phyloP scores from a whole-genome alignment of 108 stramenopile species.

The Conticribra weissflogii region DNA sequence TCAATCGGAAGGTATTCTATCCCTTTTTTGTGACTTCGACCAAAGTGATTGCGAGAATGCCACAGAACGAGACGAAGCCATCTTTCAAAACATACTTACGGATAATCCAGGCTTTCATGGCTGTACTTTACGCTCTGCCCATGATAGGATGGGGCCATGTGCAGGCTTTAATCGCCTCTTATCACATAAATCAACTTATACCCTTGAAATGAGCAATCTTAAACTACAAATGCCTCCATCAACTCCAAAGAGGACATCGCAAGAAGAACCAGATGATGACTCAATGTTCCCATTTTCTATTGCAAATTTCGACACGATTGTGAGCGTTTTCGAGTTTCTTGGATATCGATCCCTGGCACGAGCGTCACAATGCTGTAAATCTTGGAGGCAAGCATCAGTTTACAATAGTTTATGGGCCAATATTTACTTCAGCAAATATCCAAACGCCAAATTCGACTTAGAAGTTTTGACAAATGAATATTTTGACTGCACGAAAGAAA shows the following conservation, averaged over 20 bases:
- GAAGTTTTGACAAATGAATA: not conserved
- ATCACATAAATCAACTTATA: slow-evolving; percentile 23
- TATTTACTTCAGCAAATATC: slow-evolving; percentile 41
- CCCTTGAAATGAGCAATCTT: too few relatives aligned
- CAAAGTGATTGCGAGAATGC: slow-evolving; percentile 12
- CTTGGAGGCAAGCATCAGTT: slow-evolving; percentile 24
- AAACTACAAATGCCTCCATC: too few relatives aligned
- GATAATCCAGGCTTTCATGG: slow-evolving; percentile 2
- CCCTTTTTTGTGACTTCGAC: slow-evolving; percentile 29
- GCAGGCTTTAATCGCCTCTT: slow-evolving; percentile 23
- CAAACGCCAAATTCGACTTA: slow-evolving; percentile 24
- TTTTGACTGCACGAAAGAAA: not conserved
- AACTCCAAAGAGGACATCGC: too few relatives aligned
- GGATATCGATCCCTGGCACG: slow-evolving; percentile 45
- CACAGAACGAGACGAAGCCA: not conserved
- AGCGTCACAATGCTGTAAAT: slow-evolving; percentile 31
- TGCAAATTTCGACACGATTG: slow-evolving; percentile 22
- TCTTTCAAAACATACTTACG: not conserved
- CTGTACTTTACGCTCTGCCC: slow-evolving; percentile 29
- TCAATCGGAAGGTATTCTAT: slow-evolving; percentile 23
- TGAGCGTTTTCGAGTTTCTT: slow-evolving; percentile 27
- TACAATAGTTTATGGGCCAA: slow-evolving; percentile 22
- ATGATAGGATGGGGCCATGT: slow-evolving; percentile 24
- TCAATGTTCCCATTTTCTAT: slow-evolving; percentile 4
- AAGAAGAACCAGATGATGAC: not conserved